Evolutionary conservation across 1,284 basidiomycete genomes (phyloP).

Genomic region (Rhodotorula sp.): DNA sequence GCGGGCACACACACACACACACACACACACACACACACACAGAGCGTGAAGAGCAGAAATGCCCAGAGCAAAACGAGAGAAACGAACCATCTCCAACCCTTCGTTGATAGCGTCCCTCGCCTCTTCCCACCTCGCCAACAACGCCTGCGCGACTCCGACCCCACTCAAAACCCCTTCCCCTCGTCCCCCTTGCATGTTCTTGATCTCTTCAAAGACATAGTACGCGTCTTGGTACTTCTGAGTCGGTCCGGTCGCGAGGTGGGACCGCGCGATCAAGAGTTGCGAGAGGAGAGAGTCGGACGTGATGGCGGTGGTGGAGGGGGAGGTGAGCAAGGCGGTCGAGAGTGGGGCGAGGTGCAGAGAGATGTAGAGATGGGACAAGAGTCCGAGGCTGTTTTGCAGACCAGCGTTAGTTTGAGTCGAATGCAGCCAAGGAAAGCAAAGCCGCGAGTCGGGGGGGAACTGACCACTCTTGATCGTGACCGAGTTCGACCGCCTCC

Average conservation of each 20-base stretch:
- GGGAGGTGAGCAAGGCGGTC: conserved; percentile 27
- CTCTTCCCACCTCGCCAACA: conserved; percentile 74
- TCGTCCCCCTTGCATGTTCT: conserved; percentile 76
- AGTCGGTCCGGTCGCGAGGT: conserved; percentile 67
- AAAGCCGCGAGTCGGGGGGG: neutral
- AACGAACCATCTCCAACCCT: conserved; percentile 65
- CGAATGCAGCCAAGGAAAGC: neutral
- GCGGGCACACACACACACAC: too few relatives aligned
- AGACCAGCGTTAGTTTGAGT: too few relatives aligned
- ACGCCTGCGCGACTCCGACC: conserved; percentile 76
- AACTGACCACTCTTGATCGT: conserved; percentile 81
- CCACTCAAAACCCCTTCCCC: conserved; percentile 69
- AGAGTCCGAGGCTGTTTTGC: conserved; percentile 30
- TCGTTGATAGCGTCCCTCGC: conserved; percentile 82
- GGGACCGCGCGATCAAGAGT: conserved; percentile 81
- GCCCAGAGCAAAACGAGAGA: too few relatives aligned
- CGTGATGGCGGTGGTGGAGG: conserved; percentile 26
- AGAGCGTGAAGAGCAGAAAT: conserved; percentile 24
- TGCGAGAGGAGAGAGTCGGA: conserved; percentile 79
- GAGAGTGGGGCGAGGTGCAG: conserved; percentile 31
- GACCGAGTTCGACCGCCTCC: conserved; percentile 60
- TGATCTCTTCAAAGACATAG: conserved; percentile 89
- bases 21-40: too few relatives aligned
- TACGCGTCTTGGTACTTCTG: conserved; percentile 63
- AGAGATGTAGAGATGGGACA: conserved; percentile 40